Evolutionary conservation across 1,284 basidiomycete species (phyloP).

Genomic region (Pseudozyma flocculosa): DNA sequence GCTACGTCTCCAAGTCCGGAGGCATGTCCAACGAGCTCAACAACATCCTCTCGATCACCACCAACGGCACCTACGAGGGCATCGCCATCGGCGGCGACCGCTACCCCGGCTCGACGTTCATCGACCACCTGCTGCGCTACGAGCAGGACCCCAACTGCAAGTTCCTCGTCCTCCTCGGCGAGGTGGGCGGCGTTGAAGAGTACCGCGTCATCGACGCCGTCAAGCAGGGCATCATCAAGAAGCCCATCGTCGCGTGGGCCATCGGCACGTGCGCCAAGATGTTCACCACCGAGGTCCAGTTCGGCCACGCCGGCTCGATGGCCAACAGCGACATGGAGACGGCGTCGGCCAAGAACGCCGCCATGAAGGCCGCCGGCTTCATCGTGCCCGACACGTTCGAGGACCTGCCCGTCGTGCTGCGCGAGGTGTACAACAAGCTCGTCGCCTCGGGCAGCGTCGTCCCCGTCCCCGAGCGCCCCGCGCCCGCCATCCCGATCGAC

Average conservation of each 20-base stretch:
- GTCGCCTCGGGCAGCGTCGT: conserved; percentile 72
- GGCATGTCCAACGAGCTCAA: conserved; percentile 99
- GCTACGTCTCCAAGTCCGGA: conserved; percentile 98
- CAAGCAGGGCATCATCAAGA: conserved; percentile 88
- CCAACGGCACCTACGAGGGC: conserved; percentile 99
- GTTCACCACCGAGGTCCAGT: conserved; percentile 99
- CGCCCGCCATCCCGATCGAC: conserved; percentile 97
- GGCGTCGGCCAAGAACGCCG: conserved; percentile 93
- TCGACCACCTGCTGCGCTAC: conserved; percentile 97
- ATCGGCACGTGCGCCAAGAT: conserved; percentile 99
- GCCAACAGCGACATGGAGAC: conserved; percentile 97
- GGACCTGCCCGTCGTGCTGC: conserved; percentile 82
- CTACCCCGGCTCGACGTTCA: conserved; percentile 97
- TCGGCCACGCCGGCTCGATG: conserved; percentile 97
- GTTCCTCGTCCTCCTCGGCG: conserved; percentile 96
- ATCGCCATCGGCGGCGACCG: conserved; percentile 99
- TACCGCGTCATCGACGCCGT: conserved; percentile 99
- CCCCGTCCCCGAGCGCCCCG: conserved; percentile 77
- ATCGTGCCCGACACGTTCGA: conserved; percentile 98
- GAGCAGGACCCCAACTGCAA: conserved; percentile 97
- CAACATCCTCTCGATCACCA: conserved; percentile 96
- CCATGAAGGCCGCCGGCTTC: conserved; percentile 93
- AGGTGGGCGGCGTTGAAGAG: conserved; percentile 98
- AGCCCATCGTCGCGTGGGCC: conserved; percentile 98
- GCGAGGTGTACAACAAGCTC: conserved; percentile 80